Base-by-base conservation (phyloP, 805 yeast species). In the Peterozyma toletana region DNA sequence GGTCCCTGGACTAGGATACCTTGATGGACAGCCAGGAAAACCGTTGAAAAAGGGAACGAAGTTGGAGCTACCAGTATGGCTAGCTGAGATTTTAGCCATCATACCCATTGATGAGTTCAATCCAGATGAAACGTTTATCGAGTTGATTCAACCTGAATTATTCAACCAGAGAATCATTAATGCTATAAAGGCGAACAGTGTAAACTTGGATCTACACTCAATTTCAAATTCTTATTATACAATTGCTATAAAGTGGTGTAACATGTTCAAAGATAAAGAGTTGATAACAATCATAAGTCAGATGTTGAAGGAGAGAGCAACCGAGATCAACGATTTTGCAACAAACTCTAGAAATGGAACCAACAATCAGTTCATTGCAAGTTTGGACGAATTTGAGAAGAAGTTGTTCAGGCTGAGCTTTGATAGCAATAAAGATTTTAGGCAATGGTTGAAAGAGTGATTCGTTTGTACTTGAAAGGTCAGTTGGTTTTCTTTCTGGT, bases 1-100 rank as follows among this genome's bases (percentile, higher is more conserved):
- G 0, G 83, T 88, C 7, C 95, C 95, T 0, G 91, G 93, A 0
- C 66, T 91, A n/a, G 97, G 96, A 2, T 87, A 83, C 55, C 67
- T 91, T 6, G 90, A 84, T 54, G 88, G 90, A 7, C 78, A 83
- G 48, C 86, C 88, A 1, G 86, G 84, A 1, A 72, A 77, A 49
- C 58, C 79, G 47, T 67, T 83, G 30, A 62, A 66, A 43, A 71
- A 77, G 52, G 80, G 78, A 31, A 70, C 89, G 2, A 80, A 79
- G 53, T 54, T 88, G 3, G 90, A 86, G 46, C 68, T 91, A 18
- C 98, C 98, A 0, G 60, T 89, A 29, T 91, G 98, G 98, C 63
- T 91, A 35, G 95, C 96, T 0, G 81, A 81, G 46, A 75, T 84
- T 1, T 64, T 90, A 30, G 96, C 96, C 0, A 66, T 75, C 15